Percentiles rank a stretch among this genome's conserved stretches.
phyloP scores from a whole-genome alignment of 768 basidiomycete genomes.

The Lactifluus hygrophoroides region DNA sequence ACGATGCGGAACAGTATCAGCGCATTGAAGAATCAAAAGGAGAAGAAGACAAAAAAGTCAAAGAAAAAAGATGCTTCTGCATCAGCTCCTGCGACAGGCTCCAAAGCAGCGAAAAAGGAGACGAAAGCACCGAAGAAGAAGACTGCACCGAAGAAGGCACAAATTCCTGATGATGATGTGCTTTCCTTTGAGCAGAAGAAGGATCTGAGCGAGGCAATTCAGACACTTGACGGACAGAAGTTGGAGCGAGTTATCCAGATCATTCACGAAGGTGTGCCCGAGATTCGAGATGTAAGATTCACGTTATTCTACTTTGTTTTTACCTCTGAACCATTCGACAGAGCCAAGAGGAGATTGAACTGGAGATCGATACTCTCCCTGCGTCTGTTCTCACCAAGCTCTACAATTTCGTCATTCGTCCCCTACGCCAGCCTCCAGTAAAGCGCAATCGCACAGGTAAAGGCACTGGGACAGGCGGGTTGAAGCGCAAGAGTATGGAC shows the following conservation, averaged over 20 bases:
- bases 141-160: constrained; percentile 52
- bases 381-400: constrained; percentile 81
- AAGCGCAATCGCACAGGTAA: constrained; percentile 63
- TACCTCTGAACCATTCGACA: constrained; percentile 29
- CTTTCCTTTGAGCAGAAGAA: constrained; percentile 97
- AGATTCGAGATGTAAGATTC: constrained; percentile 79
- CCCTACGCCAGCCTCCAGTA: constrained; percentile 47
- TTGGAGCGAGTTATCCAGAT: constrained; percentile 90
- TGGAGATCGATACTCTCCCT: constrained; percentile 92
- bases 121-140: constrained; percentile 40
- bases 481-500: constrained; percentile 94
- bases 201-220: constrained; percentile 92
- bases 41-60: constrained; percentile 62
- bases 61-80: constrained; percentile 48
- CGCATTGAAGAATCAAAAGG: constrained; percentile 42
- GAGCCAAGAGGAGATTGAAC: constrained; percentile 97
- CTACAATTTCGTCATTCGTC: constrained; percentile 91
- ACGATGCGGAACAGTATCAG: constrained; percentile 64
- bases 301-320: constrained; percentile 11
- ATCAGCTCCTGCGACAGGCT: constrained; percentile 50
- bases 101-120: constrained; percentile 46
- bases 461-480: constrained; percentile 79
- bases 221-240: constrained; percentile 70
- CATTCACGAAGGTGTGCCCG: constrained; percentile 89
- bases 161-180: constrained; percentile 65